A percentile compares a stretch with the other conserved stretches of the same genome.
Conservation (phyloP, 2,329 filamentous ascomycete species). For the Penicillium sp. region DNA sequence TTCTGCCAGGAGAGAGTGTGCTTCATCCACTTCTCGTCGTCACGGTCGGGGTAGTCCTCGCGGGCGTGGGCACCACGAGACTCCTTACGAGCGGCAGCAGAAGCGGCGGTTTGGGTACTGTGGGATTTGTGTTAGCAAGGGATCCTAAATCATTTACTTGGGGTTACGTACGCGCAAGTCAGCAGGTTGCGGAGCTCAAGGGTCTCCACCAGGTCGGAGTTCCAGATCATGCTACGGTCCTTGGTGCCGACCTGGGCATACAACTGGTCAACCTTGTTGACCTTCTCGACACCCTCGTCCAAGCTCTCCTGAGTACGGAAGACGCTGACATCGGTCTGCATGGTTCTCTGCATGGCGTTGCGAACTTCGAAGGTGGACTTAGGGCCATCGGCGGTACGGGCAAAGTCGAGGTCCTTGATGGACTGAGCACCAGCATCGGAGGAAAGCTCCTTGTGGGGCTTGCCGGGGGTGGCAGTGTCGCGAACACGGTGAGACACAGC, state of each 20-base stretch:
- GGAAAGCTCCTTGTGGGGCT: constrained; percentile 73
- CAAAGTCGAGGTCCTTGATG: constrained; percentile 80
- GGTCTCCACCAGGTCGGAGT: constrained; percentile 94
- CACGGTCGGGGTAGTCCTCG: constrained; percentile 93
- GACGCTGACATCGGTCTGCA: constrained; percentile 96
- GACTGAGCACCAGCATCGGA: constrained; percentile 87
- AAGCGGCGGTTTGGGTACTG: constrained; percentile 83
- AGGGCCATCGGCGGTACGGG: constrained; percentile 79
- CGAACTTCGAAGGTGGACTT: constrained; percentile 88
- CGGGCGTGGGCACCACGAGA: constrained; percentile 95
- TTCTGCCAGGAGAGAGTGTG: constrained; percentile 97
- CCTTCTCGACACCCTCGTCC: constrained; percentile 88
- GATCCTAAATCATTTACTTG: background rate
- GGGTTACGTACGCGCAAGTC: constrained; percentile 80
- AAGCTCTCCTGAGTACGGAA: constrained; percentile 94
- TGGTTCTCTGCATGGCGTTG: constrained; percentile 92
- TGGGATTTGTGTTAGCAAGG: constrained; percentile 11
- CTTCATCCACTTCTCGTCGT: constrained; percentile 99
- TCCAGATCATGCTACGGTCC: constrained; percentile 99
- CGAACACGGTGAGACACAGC: constrained; percentile 96
- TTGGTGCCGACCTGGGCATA: constrained; percentile 88
- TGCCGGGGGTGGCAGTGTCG: constrained; percentile 84
- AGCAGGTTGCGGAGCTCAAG: constrained; percentile 92
- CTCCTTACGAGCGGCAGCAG: constrained; percentile 93
- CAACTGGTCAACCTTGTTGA: constrained; percentile 76